These are phyloP conservation scores for Zymoseptoria crescenta DNA, from an alignment of 2,329 filamentous ascomycete species.

Conservation along the genomic window DNA sequence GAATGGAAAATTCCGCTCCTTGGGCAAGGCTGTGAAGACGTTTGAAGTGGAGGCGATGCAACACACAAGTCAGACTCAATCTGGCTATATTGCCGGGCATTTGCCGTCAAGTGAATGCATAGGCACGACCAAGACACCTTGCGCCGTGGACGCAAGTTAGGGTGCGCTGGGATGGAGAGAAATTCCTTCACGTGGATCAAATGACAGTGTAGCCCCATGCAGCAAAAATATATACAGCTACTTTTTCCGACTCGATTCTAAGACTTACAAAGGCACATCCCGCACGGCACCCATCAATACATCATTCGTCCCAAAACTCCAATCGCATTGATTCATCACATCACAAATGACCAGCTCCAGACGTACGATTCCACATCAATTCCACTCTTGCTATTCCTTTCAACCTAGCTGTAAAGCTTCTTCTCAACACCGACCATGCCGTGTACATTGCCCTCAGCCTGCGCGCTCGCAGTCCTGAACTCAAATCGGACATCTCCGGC, in stretches of 20 bases:
- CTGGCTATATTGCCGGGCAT: no score
- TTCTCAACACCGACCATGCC: constrained; percentile 97
- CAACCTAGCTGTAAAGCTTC: constrained; percentile 80
- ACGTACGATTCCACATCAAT: neutral
- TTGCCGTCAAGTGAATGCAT: neutral
- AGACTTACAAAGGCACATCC: no score
- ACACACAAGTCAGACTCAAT: no score
- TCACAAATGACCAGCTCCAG: neutral
- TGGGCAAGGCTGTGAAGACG: no score
- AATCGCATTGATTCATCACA: neutral
- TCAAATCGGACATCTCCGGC: constrained; percentile 81
- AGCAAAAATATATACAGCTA: neutral
- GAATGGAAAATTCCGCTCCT: neutral
- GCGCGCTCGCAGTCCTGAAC: constrained; percentile 85
- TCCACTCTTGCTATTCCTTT: neutral
- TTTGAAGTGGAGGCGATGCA: neutral
- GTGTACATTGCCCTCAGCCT: constrained; percentile 94
- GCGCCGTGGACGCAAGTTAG: no score
- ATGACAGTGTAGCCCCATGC: neutral
- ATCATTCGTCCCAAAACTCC: neutral
- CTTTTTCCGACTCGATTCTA: neutral
- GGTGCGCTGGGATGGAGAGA: neutral
- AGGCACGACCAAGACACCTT: no score
- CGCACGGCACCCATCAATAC: neutral
- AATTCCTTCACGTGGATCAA: neutral